Evolutionary conservation across 257 asterid genomes (phyloP), one percentile per base, ranked within the genome.

Genomic region (Nicotiana benthamiana): DNA sequence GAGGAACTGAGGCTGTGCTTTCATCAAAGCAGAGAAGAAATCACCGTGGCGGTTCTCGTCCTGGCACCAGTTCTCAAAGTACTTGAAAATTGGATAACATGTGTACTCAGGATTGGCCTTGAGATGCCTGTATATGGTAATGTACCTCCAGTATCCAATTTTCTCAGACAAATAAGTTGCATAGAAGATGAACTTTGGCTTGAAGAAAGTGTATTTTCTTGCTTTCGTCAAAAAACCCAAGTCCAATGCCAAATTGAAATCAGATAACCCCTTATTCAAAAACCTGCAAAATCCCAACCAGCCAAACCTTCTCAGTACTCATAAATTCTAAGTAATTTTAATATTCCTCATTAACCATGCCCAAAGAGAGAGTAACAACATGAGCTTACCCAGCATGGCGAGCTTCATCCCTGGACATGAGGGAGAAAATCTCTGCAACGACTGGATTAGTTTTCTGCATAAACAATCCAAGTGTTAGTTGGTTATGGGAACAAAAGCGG

Each of bases 61-160:
- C 86, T 96, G 98, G 89, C 99, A 96, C 99, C 99, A 96, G 93
- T 96, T 96, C 94, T 96, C 98, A 1, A 96, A 96, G 95, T 96
- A 96, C 40, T 96, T 94, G 95, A 96, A 96, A 82, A 96, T 96
- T 1, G 99, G 99, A 80, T 96, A 96, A 84, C 97, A 94, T 68
- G 90, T 97, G 87, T 87, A 96, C 75, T 96, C 97, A 0, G 98
- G 98, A 79, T 96, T 96, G 61, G 91, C 85, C 87, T 94, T 96
- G 78, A 96, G 97, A 86, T 96, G 99, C 86, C 99, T 86, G 88
- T 90, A 92, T 76, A 96, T 96, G 84, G 99, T 92, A 56, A 96
- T 96, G 95, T 94, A 96, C 79, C 99, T 92, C 99, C 99, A 96
- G 91, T 96, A 96, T 8, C 99, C 99, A 15, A 96, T 96, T 92